Conservation (phyloP, 2,329 filamentous ascomycete genomes). For the Diatrype stigma region DNA sequence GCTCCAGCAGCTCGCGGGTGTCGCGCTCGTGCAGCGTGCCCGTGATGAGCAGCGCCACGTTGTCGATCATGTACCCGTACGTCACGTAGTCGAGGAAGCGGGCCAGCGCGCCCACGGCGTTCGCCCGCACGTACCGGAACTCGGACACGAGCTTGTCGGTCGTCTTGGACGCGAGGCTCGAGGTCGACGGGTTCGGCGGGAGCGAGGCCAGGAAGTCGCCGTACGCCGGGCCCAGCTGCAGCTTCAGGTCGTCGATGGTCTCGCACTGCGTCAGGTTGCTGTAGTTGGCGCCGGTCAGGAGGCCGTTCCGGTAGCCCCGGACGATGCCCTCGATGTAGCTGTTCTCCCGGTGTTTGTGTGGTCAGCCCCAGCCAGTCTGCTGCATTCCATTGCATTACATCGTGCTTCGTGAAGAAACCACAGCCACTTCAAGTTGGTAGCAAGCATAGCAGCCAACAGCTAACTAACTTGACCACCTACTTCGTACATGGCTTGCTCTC, state of each 20-base stretch:
- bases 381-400: too few species aligned
- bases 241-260: slow-evolving; percentile 95
- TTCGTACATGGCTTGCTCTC: too few species aligned
- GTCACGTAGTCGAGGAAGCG: slow-evolving; percentile 98
- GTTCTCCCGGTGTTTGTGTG: slow-evolving; percentile 25
- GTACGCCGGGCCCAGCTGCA: slow-evolving; percentile 93
- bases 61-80: slow-evolving; percentile 99
- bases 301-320: slow-evolving; percentile 90
- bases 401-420: too few species aligned
- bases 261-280: slow-evolving; percentile 96
- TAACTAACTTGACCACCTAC: too few species aligned
- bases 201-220: slow-evolving; percentile 94
- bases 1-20: slow-evolving; percentile 87
- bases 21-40: slow-evolving; percentile 96
- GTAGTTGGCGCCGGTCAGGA: slow-evolving; percentile 88
- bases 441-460: too few species aligned
- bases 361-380: slow-evolving; percentile 16
- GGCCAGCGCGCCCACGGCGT: slow-evolving; percentile 83
- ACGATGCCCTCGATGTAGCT: slow-evolving; percentile 98
- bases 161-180: slow-evolving; percentile 87
- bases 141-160: slow-evolving; percentile 98
- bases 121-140: slow-evolving; percentile 93
- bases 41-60: slow-evolving; percentile 95
- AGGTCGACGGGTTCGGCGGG: slow-evolving; percentile 94
- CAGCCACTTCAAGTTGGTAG: too few species aligned